Evolutionary conservation across 2,329 filamentous ascomycete species (phyloP).

Genomic region (Chaetomium globosum): DNA sequence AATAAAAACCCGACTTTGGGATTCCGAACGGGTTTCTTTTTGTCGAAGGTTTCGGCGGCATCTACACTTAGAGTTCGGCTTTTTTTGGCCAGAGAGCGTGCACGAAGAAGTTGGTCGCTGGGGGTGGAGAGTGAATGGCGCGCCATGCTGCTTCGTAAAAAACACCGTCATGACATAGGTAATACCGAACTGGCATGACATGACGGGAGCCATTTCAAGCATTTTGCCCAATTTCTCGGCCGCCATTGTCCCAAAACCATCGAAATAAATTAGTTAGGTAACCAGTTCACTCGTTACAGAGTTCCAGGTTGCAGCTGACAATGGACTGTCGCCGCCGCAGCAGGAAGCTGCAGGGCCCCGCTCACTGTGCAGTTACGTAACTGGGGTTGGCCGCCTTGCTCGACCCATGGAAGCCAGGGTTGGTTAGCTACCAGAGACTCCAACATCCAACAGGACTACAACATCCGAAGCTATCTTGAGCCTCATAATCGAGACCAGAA

Average conservation of each 20-base stretch:
- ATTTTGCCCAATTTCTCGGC: too few relatives aligned
- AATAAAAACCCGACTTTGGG: too few relatives aligned
- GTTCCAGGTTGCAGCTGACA: neutral
- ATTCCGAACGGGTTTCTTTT: too few relatives aligned
- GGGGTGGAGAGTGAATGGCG: neutral
- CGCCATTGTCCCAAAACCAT: neutral
- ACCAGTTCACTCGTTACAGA: neutral
- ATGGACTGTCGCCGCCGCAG: neutral
- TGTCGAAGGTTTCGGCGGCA: too few relatives aligned
- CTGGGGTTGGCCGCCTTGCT: slow-evolving; percentile 29
- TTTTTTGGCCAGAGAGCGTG: neutral
- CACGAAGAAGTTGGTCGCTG: neutral
- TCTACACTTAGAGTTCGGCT: too few relatives aligned
- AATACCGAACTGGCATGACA: neutral
- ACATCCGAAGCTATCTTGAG: neutral
- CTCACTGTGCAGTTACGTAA: slow-evolving; percentile 30
- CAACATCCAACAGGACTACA: slow-evolving; percentile 23
- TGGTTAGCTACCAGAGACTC: slow-evolving; percentile 4
- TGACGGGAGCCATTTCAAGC: neutral
- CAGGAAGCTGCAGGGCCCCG: slow-evolving; percentile 15
- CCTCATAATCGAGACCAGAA: neutral
- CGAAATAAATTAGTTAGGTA: too few relatives aligned
- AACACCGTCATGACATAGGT: neutral
- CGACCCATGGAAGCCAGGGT: slow-evolving; percentile 22
- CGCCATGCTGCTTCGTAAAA: neutral